Conservation (phyloP, 2,329 filamentous ascomycete species). For the Botryotinia convoluta region DNA sequence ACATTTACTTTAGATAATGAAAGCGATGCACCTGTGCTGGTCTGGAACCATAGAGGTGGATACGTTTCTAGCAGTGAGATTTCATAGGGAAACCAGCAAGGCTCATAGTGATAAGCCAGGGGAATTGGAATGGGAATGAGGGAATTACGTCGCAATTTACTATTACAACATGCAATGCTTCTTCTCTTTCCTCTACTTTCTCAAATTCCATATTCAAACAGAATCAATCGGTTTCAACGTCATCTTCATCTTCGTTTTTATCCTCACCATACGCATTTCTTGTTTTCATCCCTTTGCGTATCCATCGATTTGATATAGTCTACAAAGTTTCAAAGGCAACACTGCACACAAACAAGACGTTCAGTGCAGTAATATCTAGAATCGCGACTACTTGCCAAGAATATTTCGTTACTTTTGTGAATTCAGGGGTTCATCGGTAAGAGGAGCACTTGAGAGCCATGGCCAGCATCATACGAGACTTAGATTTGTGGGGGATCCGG, state of each 20-base stretch:
- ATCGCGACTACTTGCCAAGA: slow-evolving; percentile 40
- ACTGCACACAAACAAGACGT: slow-evolving; percentile 12
- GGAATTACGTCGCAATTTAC: slow-evolving; percentile 40
- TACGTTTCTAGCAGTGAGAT: slow-evolving; percentile 43
- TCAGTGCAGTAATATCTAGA: slow-evolving; percentile 28
- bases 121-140: slow-evolving; percentile 35
- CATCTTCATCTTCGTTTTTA: not conserved
- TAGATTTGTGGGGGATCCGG: slow-evolving; percentile 21
- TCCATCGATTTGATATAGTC: slow-evolving; percentile 51
- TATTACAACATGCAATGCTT: slow-evolving; percentile 51
- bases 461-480: slow-evolving; percentile 20
- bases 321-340: slow-evolving; percentile 50
- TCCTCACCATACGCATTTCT: slow-evolving; percentile 46
- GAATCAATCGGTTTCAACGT: too few relatives aligned
- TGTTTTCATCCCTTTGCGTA: slow-evolving; percentile 51
- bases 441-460: slow-evolving; percentile 28
- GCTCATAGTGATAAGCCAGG: slow-evolving; percentile 36
- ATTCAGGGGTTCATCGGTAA: slow-evolving; percentile 34
- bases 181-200: slow-evolving; percentile 47
- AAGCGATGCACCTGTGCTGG: not conserved
- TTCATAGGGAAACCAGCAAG: slow-evolving; percentile 39
- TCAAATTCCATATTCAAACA: slow-evolving; percentile 28
- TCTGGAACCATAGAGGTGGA: slow-evolving; percentile 41
- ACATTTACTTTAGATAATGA: not conserved
- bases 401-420: slow-evolving; percentile 40